Evolutionary conservation across 2,329 filamentous ascomycete species (phyloP).

Genomic region (Cordyceps cateniannulata): DNA sequence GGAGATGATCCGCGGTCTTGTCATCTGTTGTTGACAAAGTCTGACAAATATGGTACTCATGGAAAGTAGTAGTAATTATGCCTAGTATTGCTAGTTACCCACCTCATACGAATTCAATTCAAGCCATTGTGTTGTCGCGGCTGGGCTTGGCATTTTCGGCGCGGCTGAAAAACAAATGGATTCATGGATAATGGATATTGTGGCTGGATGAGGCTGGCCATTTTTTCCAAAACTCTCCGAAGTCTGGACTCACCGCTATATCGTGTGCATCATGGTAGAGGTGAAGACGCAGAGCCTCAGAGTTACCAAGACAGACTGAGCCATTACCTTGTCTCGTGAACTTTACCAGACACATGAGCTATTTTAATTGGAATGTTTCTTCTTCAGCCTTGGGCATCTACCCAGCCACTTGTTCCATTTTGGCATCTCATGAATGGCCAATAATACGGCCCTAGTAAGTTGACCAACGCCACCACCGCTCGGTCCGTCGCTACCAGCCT

Average conservation of each 20-base stretch:
- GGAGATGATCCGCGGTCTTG: too few relatives aligned
- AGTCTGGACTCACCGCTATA: neutral
- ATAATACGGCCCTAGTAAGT: neutral
- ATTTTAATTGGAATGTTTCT: too few relatives aligned
- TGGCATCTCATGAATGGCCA: neutral
- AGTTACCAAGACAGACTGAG: too few relatives aligned
- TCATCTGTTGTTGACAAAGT: too few relatives aligned
- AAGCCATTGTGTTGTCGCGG: neutral
- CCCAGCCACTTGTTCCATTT: too few relatives aligned
- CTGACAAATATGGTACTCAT: too few relatives aligned
- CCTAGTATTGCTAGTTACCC: too few relatives aligned
- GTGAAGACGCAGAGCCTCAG: neutral
- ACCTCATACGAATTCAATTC: neutral
- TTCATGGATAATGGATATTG: neutral
- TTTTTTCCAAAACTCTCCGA: neutral
- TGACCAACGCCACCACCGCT: neutral
- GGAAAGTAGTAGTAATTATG: too few relatives aligned
- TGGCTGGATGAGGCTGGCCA: neutral
- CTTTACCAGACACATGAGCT: too few relatives aligned
- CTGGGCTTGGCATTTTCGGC: neutral
- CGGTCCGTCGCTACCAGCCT: neutral
- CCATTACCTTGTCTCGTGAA: too few relatives aligned
- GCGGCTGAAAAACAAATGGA: neutral
- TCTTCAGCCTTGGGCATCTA: too few relatives aligned
- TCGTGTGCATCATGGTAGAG: neutral